phyloP scores from a whole-genome alignment of 805 yeast species.

The Yarrowia bubula region DNA sequence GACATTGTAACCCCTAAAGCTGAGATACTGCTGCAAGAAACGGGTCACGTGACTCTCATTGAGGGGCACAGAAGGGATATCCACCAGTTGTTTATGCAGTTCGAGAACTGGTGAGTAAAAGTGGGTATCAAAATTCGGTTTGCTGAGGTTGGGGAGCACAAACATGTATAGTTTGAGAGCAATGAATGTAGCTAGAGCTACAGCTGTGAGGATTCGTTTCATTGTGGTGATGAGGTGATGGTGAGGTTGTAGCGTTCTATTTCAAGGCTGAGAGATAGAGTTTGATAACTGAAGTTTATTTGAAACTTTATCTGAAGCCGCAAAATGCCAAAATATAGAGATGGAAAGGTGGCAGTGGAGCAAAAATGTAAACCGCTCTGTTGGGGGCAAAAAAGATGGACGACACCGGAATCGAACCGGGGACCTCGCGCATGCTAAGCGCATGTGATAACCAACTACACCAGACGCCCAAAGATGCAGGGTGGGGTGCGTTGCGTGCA shows the following conservation, averaged over 20 bases:
- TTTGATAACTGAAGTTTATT: neutral
- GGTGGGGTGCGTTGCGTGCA: neutral
- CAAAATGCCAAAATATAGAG: neutral
- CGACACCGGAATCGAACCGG: slow-evolving; percentile 27
- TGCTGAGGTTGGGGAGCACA: too few relatives aligned
- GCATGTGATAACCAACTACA: slow-evolving; percentile 26
- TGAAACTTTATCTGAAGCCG: neutral
- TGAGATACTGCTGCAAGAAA: neutral
- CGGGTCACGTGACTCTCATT: neutral
- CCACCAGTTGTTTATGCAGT: neutral
- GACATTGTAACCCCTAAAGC: neutral
- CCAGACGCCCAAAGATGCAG: slow-evolving; percentile 24
- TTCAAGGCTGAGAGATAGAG: neutral
- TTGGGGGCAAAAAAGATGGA: too few relatives aligned
- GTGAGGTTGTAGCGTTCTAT: too few relatives aligned
- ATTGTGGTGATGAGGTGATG: too few relatives aligned
- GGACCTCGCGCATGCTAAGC: slow-evolving; percentile 27
- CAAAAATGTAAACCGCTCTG: too few relatives aligned
- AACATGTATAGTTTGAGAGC: too few relatives aligned
- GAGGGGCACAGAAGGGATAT: neutral
- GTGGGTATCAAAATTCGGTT: neutral
- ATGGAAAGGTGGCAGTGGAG: too few relatives aligned
- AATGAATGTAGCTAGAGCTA: too few relatives aligned
- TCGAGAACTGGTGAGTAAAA: neutral
- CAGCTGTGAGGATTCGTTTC: too few relatives aligned